Conservation (phyloP, 306 rosid species). For the Echinosophora koreensis region DNA sequence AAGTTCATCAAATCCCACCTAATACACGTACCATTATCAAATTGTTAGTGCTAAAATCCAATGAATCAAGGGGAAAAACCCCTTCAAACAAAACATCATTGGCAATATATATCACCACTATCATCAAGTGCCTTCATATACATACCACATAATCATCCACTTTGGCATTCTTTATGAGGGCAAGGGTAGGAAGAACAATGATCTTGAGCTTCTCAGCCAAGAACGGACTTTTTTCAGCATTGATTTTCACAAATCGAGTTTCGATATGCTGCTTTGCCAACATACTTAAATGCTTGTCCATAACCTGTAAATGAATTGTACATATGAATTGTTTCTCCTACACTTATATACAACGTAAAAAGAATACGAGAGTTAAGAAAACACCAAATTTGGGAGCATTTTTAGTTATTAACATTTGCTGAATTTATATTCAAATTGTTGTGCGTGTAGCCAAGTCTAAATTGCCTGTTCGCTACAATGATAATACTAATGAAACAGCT, state of each 20-base stretch:
- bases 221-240: constrained; percentile 97
- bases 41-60: constrained; percentile 26
- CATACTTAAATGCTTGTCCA: constrained; percentile 86
- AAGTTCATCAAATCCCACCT: constrained; percentile 98
- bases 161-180: constrained; percentile 93
- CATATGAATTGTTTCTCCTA: constrained; percentile 43
- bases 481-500: background rate
- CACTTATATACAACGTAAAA: background rate
- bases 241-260: constrained; percentile 82
- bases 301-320: constrained; percentile 66
- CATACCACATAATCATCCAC: constrained; percentile 98
- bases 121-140: constrained; percentile 10
- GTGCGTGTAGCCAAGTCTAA: background rate
- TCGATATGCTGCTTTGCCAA: constrained; percentile 92
- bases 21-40: constrained; percentile 37
- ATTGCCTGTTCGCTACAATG: background rate
- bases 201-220: constrained; percentile 93
- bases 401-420: background rate
- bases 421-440: constrained; percentile 15
- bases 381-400: background rate
- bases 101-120: background rate
- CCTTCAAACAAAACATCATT: background rate
- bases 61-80: background rate
- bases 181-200: constrained; percentile 89
- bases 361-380: background rate